A percentile compares a stretch with the other conserved stretches of the same genome.
Evolutionary conservation across 2,329 filamentous ascomycete genomes (phyloP).

Genomic region (Ascochyta koolunga): DNA sequence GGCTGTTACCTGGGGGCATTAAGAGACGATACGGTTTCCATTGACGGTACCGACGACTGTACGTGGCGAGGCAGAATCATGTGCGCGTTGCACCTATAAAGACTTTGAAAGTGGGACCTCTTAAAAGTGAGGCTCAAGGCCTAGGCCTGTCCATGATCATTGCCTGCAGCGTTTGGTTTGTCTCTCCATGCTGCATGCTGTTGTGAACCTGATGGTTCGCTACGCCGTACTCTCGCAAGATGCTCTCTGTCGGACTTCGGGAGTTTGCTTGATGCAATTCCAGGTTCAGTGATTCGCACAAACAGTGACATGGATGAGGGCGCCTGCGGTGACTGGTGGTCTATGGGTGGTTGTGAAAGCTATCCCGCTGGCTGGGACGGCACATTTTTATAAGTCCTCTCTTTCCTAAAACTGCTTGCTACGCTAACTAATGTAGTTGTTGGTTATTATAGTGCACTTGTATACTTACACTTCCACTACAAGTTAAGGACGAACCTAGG

Average conservation of each 20-base stretch:
- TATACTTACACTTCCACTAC: too few relatives aligned
- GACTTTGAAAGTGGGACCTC: slow-evolving; percentile 42
- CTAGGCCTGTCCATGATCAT: slow-evolving; percentile 46
- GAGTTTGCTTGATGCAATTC: slow-evolving; percentile 1
- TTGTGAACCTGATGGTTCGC: not conserved
- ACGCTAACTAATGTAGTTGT: slow-evolving; percentile 27
- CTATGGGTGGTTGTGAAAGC: slow-evolving; percentile 24
- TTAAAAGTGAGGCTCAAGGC: slow-evolving; percentile 51
- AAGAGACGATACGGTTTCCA: not conserved
- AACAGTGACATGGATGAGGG: slow-evolving; percentile 25
- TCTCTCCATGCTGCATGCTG: not conserved
- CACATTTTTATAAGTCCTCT: slow-evolving; percentile 51
- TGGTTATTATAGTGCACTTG: not conserved
- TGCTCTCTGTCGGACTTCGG: slow-evolving; percentile 30
- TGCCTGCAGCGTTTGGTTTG: slow-evolving; percentile 20
- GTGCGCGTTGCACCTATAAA: slow-evolving; percentile 4
- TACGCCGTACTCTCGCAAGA: not conserved
- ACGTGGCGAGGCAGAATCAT: not conserved
- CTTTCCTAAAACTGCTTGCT: slow-evolving; percentile 23
- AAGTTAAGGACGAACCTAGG: too few relatives aligned
- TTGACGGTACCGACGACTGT: not conserved
- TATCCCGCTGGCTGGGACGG: slow-evolving; percentile 35
- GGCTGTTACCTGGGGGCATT: slow-evolving; percentile 13
- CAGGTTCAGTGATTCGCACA: slow-evolving; percentile 2
- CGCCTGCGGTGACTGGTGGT: slow-evolving; percentile 19